Evolutionary conservation across 2,329 filamentous ascomycete species (phyloP), one percentile per base, ranked within the genome.

Genomic region (Fusarium globosum): DNA sequence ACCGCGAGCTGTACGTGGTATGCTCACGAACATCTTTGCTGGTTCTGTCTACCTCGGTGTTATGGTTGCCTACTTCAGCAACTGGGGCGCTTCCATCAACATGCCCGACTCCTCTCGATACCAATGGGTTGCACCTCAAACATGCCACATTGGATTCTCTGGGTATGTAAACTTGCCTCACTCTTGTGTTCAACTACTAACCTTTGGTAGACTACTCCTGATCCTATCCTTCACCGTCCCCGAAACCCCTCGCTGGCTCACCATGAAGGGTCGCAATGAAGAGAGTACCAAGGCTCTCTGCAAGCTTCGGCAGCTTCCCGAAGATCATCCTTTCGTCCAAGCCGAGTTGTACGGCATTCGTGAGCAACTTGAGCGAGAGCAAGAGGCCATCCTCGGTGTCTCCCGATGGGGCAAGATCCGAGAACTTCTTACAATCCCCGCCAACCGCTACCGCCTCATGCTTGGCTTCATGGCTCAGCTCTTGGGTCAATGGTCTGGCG

Each of bases 11-110:
- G 86, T 92, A 68, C 87, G 91, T 61, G 91, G 92, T 72, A 87
- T 93, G 42, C 93, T 90, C 71, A 92, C 91, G 6, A 90, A 78
- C 23, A 67, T 76, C 46, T 80, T 80, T 65, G 78, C 78, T 23
- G 78, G 78, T 3, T 76, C 76, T 6, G 73, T 76, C 16, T 77
- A 75, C 23, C 63, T 76, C 8, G 75, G 73, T 46, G 71, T 76
- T 1, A 62, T 76, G 60, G 39, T 76, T 14, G 90, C 90, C 5
- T 94, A 93, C 80, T 93, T 93, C 73, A 88, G 90, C 68, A 91
- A 88, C 75, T 90, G 88, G 76, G 88, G 88, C 20, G 82, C 82
- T 41, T 77, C 83, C 38, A 69, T 86, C 33, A 82, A 86, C 67
- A 79, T 87, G 26, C 80, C 81, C 20, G 82, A 85, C 51, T 39